Conservation (phyloP, 2,329 filamentous ascomycete species). For the Aphanoascus verrucosus region DNA sequence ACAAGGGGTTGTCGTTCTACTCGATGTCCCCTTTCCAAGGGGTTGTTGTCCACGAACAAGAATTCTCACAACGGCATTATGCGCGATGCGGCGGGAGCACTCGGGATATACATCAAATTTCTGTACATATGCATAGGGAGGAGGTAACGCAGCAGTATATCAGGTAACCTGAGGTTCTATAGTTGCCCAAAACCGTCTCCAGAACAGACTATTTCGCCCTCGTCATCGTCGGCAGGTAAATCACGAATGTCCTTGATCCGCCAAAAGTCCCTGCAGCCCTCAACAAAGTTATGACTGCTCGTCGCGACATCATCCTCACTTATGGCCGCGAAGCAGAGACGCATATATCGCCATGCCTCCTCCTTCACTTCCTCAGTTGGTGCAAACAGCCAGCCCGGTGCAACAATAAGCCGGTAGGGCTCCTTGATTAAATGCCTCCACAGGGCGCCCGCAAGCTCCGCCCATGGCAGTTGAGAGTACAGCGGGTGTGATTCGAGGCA, state of each 20-base stretch:
- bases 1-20: too few relatives aligned
- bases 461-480: conserved; percentile 43
- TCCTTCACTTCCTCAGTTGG: conserved; percentile 51
- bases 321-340: conserved; percentile 78
- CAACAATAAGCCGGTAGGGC: conserved; percentile 58
- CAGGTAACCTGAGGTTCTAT: too few relatives aligned
- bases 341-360: conserved; percentile 58
- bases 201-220: background rate
- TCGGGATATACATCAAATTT: too few relatives aligned
- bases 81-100: too few relatives aligned
- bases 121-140: too few relatives aligned
- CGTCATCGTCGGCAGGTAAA: conserved; percentile 14
- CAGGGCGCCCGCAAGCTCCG: conserved; percentile 52
- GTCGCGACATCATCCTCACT: conserved; percentile 56
- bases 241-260: conserved; percentile 50
- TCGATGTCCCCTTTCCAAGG: too few relatives aligned
- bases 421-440: conserved; percentile 61
- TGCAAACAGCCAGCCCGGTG: conserved; percentile 64
- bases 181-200: too few relatives aligned
- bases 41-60: too few relatives aligned
- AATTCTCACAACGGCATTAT: too few relatives aligned
- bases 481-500: conserved; percentile 65
- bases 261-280: conserved; percentile 66
- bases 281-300: conserved; percentile 54
- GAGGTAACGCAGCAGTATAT: too few relatives aligned